Percentiles rank a stretch among this genome's conserved stretches.
phyloP scores from a whole-genome alignment of 768 basidiomycete genomes.

The Auricularia heimuer region DNA sequence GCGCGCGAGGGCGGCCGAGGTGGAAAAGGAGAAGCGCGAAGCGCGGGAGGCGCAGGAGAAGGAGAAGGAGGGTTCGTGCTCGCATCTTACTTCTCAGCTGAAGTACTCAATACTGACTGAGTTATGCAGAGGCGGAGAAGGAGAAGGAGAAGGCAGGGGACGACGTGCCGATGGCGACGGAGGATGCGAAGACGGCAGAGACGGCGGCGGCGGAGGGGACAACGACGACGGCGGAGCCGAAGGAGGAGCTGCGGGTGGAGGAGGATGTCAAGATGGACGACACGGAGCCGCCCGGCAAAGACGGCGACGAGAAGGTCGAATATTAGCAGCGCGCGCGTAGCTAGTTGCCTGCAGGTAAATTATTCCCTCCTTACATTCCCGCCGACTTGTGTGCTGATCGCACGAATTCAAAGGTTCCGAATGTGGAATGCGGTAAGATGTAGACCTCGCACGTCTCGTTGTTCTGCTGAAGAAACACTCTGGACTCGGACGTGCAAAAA shows the following conservation, averaged over 20 bases:
- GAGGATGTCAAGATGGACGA: constrained; percentile 27
- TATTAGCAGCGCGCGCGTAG: not conserved
- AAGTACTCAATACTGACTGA: constrained; percentile 4
- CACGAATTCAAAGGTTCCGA: too few species aligned
- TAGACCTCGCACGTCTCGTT: too few species aligned
- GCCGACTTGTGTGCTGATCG: too few species aligned
- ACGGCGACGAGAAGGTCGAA: constrained; percentile 7
- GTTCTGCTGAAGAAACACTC: too few species aligned
- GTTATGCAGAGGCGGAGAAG: constrained; percentile 7
- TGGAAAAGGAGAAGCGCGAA: constrained; percentile 39
- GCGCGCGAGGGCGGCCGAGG: constrained; percentile 55
- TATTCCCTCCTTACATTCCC: too few species aligned
- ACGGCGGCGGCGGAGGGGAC: not conserved
- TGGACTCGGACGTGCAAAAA: too few species aligned
- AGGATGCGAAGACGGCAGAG: not conserved
- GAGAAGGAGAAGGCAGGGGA: constrained; percentile 3
- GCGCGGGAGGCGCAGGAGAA: constrained; percentile 27
- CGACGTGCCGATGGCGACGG: not conserved
- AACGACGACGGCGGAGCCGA: constrained; percentile 6
- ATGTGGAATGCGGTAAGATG: too few species aligned
- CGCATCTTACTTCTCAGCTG: constrained; percentile 1
- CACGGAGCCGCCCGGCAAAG: constrained; percentile 21
- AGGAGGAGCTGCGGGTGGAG: constrained; percentile 22
- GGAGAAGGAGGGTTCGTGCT: constrained; percentile 17
- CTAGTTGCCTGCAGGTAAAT: too few species aligned